phyloP scores from a whole-genome alignment of 2,329 filamentous ascomycete genomes.

The Epichloe gansuensis region DNA sequence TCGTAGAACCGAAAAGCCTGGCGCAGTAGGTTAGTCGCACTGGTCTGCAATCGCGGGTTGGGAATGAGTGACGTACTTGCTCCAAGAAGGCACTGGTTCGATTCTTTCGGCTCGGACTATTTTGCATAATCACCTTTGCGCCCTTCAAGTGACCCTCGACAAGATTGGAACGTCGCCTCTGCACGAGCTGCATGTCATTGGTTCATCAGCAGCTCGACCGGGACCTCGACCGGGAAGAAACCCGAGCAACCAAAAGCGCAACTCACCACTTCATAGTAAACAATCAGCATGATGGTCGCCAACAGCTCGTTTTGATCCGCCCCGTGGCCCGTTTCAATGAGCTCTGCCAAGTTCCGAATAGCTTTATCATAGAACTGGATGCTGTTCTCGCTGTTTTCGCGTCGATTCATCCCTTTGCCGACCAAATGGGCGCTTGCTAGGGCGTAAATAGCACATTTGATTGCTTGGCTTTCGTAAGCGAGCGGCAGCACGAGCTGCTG shows the following conservation, averaged over 20 bases:
- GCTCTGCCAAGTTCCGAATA: conserved; percentile 41
- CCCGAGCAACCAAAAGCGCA: not conserved
- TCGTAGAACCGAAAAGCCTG: conserved; percentile 55
- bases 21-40: not conserved
- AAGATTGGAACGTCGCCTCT: conserved; percentile 46
- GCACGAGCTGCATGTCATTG: conserved; percentile 37
- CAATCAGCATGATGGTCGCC: conserved; percentile 47
- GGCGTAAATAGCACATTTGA: conserved; percentile 78
- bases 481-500: conserved; percentile 51
- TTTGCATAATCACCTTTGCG: conserved; percentile 48
- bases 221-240: not conserved
- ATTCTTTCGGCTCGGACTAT: conserved; percentile 30
- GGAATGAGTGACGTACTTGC: conserved; percentile 29
- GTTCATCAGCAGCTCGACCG: not conserved
- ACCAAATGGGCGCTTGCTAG: conserved; percentile 76
- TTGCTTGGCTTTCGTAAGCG: conserved; percentile 39
- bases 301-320: conserved; percentile 45
- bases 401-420: conserved; percentile 41
- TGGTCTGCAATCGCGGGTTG: not conserved
- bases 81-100: conserved; percentile 47
- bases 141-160: conserved; percentile 50
- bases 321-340: conserved; percentile 41
- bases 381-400: conserved; percentile 34
- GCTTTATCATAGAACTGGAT: conserved; percentile 48
- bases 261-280: conserved; percentile 53